These are phyloP conservation scores for Podospora fimiseda DNA, from an alignment of 495 filamentous ascomycete genomes.

Conservation along the genomic window DNA sequence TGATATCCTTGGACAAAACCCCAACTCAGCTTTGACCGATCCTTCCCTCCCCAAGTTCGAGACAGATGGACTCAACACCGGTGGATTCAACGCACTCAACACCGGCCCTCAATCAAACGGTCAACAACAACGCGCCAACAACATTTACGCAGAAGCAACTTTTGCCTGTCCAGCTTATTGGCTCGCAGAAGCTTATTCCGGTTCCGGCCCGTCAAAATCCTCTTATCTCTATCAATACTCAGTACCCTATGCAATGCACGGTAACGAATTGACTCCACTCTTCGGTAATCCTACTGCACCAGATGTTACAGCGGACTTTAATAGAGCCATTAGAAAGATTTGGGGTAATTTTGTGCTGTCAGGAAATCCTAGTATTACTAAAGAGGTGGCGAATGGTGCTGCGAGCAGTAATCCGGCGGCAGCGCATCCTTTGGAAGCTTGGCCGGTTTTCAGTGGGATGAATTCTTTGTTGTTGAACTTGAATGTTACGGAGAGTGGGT, in stretches of 20 bases:
- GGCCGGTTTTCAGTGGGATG: no score
- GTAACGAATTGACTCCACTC: slow-evolving; percentile 46
- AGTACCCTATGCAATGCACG: slow-evolving; percentile 53
- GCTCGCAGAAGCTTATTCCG: slow-evolving; percentile 52
- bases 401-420: slow-evolving; percentile 51
- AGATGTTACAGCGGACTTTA: slow-evolving; percentile 25
- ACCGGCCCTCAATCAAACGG: slow-evolving; percentile 22
- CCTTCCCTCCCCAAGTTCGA: slow-evolving; percentile 19
- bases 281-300: slow-evolving; percentile 36
- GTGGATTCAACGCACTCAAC: slow-evolving; percentile 17
- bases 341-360: slow-evolving; percentile 52
- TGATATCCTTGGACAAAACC: slow-evolving; percentile 31
- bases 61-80: slow-evolving; percentile 18
- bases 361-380: slow-evolving; percentile 46
- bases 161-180: slow-evolving; percentile 60
- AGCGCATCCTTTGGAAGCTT: slow-evolving; percentile 38
- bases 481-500: no score
- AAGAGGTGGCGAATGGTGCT: slow-evolving; percentile 36
- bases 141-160: slow-evolving; percentile 55
- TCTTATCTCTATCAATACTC: slow-evolving; percentile 58
- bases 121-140: slow-evolving; percentile 37
- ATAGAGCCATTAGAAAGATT: slow-evolving; percentile 31
- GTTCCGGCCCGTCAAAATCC: slow-evolving; percentile 16
- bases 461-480: no score
- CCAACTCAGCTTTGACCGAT: slow-evolving; percentile 17